A percentile compares a stretch with the other conserved stretches of the same genome.
Evolutionary conservation across 208 protist species (phyloP).

Genomic region (Leishmania major): DNA sequence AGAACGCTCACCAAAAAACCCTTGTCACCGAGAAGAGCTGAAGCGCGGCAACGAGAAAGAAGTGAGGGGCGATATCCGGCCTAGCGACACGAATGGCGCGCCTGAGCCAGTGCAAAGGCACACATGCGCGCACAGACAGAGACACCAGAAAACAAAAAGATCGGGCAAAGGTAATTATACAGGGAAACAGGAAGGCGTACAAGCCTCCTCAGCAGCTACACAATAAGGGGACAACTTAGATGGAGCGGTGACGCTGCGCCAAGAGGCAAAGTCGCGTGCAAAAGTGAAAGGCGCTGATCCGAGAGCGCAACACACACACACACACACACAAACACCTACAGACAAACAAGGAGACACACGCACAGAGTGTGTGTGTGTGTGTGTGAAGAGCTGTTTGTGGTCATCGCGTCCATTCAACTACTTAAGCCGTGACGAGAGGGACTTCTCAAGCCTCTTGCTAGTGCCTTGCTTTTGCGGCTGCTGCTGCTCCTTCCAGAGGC

Average conservation of each 20-base stretch:
- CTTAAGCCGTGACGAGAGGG: constrained; percentile 6
- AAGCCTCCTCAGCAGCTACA: not conserved
- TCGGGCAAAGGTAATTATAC: not conserved
- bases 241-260: not conserved
- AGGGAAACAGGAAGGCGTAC: not conserved
- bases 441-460: not conserved
- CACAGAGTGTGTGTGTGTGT: not conserved
- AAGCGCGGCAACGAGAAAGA: not conserved
- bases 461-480: constrained; percentile 16
- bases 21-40: not conserved
- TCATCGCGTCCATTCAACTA: not conserved
- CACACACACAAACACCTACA: no score
- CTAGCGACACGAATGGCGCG: not conserved
- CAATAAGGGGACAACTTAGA: not conserved
- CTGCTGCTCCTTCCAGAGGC: constrained; percentile 74
- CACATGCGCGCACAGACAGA: not conserved
- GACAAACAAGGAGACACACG: not conserved
- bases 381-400: not conserved
- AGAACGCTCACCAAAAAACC: not conserved
- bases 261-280: not conserved
- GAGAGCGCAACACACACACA: not conserved
- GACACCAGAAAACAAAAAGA: not conserved
- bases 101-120: not conserved
- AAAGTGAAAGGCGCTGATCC: not conserved
- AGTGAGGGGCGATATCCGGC: not conserved